Evolutionary conservation across 305 asterid species (phyloP).

Genomic region (Stenogyne calaminthoides): DNA sequence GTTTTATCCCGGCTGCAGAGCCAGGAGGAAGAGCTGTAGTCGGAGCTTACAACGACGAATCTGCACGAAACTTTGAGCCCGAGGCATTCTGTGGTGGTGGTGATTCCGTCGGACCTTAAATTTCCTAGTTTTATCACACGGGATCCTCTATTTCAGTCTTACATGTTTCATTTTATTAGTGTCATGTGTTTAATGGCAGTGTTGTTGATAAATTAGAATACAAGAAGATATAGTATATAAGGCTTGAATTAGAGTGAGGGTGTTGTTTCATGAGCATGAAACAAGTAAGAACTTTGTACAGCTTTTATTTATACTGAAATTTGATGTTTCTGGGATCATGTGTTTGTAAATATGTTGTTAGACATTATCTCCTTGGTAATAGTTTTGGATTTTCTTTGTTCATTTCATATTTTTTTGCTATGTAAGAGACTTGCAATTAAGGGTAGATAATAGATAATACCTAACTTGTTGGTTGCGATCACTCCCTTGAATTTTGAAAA

Average conservation of each 20-base stretch:
- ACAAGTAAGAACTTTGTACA: background rate
- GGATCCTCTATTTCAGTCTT: background rate
- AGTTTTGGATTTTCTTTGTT: no score
- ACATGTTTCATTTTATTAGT: background rate
- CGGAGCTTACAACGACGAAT: slow-evolving; percentile 80
- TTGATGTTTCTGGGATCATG: background rate
- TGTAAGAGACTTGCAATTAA: no score
- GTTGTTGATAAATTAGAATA: background rate
- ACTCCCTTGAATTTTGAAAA: no score
- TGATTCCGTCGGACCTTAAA: slow-evolving; percentile 23
- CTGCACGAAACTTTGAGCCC: slow-evolving; percentile 87
- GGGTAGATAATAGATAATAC: no score
- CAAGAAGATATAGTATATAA: background rate
- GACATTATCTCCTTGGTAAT: no score
- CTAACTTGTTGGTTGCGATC: no score
- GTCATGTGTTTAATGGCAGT: background rate
- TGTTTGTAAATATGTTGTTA: background rate
- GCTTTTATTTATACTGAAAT: background rate
- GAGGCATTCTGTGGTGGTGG: slow-evolving; percentile 89
- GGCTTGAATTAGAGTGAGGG: background rate
- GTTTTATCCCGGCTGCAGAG: slow-evolving; percentile 39
- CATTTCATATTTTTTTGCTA: no score
- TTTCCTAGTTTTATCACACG: background rate
- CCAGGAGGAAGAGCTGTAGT: slow-evolving; percentile 63
- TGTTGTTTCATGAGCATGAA: background rate